Percentiles rank a stretch among this genome's conserved stretches.
phyloP scores from a whole-genome alignment of 2,329 filamentous ascomycete genomes.

The Juglanconis juglandina region DNA sequence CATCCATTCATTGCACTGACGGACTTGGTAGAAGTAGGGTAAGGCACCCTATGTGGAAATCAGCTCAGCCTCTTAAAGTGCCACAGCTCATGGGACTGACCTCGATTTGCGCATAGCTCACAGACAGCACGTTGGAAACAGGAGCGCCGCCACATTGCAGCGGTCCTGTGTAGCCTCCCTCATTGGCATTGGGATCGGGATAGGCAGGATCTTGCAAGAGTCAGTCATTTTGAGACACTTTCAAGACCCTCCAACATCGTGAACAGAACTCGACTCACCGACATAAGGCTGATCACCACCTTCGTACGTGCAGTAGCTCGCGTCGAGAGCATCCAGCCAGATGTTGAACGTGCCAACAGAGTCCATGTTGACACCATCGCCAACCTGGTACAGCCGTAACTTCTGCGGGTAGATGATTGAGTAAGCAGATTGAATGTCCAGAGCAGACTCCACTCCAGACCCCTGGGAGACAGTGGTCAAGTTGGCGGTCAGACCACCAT shows the following conservation, averaged over 20 bases:
- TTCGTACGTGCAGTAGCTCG: conserved; percentile 45
- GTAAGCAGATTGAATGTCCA: conserved; percentile 35
- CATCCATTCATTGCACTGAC: conserved; percentile 48
- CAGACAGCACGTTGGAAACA: not conserved
- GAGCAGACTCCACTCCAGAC: conserved; percentile 31
- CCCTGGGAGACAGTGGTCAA: conserved; percentile 13
- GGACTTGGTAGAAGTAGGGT: conserved; percentile 50
- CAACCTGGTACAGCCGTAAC: conserved; percentile 38
- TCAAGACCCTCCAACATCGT: not conserved
- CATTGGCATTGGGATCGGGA: conserved; percentile 8
- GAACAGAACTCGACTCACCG: not conserved
- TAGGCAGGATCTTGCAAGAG: not conserved
- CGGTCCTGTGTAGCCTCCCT: conserved; percentile 6
- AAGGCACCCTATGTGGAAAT: not conserved
- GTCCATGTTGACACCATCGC: conserved; percentile 36
- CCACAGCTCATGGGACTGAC: not conserved
- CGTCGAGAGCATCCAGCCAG: conserved; percentile 44
- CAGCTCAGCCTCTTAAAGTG: not conserved
- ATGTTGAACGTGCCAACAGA: conserved; percentile 14
- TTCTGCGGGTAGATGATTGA: conserved; percentile 40
- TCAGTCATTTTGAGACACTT: not conserved
- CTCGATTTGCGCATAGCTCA: conserved; percentile 8
- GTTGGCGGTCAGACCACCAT: conserved; percentile 13
- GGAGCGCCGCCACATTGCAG: conserved; percentile 8
- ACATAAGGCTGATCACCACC: conserved; percentile 9